Conservation (phyloP, 2,329 filamentous ascomycete species). For the Cercospora zeina region DNA sequence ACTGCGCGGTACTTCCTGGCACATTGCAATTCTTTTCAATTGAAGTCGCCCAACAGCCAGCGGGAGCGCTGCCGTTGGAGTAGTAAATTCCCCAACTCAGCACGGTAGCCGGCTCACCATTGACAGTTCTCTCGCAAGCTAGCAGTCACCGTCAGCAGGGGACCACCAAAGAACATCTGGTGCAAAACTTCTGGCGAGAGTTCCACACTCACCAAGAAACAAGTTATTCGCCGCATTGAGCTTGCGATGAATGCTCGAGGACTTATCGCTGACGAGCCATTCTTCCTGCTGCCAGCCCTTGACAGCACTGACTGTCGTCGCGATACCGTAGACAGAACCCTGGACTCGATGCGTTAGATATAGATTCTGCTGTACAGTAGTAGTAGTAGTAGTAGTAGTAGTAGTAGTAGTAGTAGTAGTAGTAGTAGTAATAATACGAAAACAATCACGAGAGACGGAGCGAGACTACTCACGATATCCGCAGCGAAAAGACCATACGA, state of each 20-base stretch:
- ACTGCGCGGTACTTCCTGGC: conserved; percentile 12
- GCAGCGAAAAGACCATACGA: conserved; percentile 16
- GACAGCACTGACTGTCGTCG: conserved; percentile 12
- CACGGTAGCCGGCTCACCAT: conserved; percentile 12
- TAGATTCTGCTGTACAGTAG: not conserved
- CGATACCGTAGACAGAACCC: conserved; percentile 19
- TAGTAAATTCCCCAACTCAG: conserved; percentile 13
- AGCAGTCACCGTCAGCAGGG: not conserved
- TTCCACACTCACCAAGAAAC: conserved; percentile 14
- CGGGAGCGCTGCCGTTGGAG: conserved; percentile 5
- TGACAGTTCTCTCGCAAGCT: conserved; percentile 22
- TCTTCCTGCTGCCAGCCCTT: conserved; percentile 14
- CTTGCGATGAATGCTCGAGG: conserved; percentile 10
- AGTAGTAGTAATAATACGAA: too few species aligned
- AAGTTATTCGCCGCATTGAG: conserved; percentile 13
- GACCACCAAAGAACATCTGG: not conserved
- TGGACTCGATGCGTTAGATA: not conserved
- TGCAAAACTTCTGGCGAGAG: not conserved
- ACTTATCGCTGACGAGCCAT: conserved; percentile 7
- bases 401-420: too few species aligned
- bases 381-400: too few species aligned
- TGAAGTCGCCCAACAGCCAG: conserved; percentile 16
- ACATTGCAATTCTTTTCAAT: conserved; percentile 20
- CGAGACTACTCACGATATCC: conserved; percentile 9
- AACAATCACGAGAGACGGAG: not conserved